Base-by-base conservation (phyloP, 805 yeast genomes). In the Yueomyces sinensis region DNA sequence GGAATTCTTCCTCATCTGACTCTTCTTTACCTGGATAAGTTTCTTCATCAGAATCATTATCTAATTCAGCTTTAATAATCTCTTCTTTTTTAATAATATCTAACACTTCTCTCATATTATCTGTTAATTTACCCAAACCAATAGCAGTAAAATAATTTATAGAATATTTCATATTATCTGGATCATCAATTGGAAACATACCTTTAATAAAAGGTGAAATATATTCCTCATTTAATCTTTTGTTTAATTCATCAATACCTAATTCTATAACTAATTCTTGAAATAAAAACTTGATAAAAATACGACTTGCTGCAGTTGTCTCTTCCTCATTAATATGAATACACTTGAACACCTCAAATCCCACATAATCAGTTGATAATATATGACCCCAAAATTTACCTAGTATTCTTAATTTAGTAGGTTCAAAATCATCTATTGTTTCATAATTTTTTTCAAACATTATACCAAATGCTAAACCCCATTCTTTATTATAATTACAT, bases 141-240 rank as follows among this genome's bases (percentile, higher is more conserved):
- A 89, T 84, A 1, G 96, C 95, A 0, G 96, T 89, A 56, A 89
- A 89, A 52, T 68, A 89, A 50, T 89, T 89, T 50, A 86, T 84
- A 2, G 93, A 69, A 52, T 87, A 89, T 39, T 89, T 63, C 13
- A 78, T 59, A 42, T 70, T 60, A 9, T 73, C 76, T 5, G 65
- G 62, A 36, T 65, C 65, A 2, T 56, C 58, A 7, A 25, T n/a
- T 0, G 95, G 95, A 47, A 87, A 82, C 27, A 87, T 43, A 0
- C 83, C 83, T 2, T 39, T 43, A 23, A 79, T 38, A 32, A 45
- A 66, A 0, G 70, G 68, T 33, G 63, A 62, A 14, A 73, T 60
- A 37, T 68, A 69, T 0, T 65, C 68, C 38, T 79, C 82, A 3
- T 56, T 45, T 5, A 82, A 47, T 32, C 80, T 59, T 17, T 52